Evolutionary conservation across 306 rosid genomes (phyloP), one percentile per base, ranked within the genome.

Genomic region (Vachellia collinsii): DNA sequence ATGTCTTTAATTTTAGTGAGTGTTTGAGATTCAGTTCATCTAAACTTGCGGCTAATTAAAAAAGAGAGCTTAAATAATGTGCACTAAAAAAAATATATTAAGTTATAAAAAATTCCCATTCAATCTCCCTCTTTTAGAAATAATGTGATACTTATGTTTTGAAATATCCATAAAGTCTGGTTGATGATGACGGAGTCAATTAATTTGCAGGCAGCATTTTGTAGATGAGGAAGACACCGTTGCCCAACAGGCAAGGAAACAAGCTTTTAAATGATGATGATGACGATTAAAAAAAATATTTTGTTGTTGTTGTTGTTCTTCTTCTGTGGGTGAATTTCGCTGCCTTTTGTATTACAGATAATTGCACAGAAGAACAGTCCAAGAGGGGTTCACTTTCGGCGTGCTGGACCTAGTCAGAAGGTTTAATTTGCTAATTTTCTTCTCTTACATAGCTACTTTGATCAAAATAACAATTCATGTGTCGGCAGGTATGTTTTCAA

Each of bases 341-440:
- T 62, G 20, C 67, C 61, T 46, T 63, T 14, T 62, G 41, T 62
- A 23, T 59, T 20, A 62, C 20, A 86, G 89, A 86, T 83, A 74
- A 83, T 86, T 59, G 79, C 81, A 6, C 79, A 81, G 6, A 86
- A 70, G 63, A 74, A 81, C 65, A 70, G 83, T 64, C 81, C 87
- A n/a, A 80, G 87, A 70, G 89, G 89, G 58, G 75, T 68, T 8
- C 89, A 86, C 76, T 86, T 85, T 66, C 83, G 87, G 6, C 87
- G 88, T 8, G 85, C 88, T 22, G 88, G 91, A 51, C 87, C 88
- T 4, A 83, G 85, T 23, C 87, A 83, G 71, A 88, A 83, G 88
- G 91, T 88, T 63, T 29, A 1, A 29, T 29, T 29, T 62, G 39
- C 7, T 4, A 4, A 79, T 29, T 76, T 43, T 13, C 14, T 11